Evolutionary conservation across 495 filamentous ascomycete species (phyloP), one percentile per base, ranked within the genome.

Genomic region (Polyplosphaeria fusca): DNA sequence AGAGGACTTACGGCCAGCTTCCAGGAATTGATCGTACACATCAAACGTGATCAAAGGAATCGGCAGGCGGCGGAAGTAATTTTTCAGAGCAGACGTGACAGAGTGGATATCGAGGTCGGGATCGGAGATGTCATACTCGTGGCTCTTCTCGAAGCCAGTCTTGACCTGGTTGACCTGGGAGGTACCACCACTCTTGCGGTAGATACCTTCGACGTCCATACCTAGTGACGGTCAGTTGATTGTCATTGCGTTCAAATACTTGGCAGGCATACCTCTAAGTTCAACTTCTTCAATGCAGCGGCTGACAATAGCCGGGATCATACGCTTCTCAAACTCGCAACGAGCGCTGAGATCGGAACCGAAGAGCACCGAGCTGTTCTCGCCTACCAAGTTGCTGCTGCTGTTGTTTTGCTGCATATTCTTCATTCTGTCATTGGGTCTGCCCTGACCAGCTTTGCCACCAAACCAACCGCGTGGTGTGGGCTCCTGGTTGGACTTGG

Each of bases 221-320:
- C 93, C 93, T 83, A 51, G n/a, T 52, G 30, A 18, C 12, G n/a
- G 30, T 7, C n/a, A 9, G n/a, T 7, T n/a, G n/a, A 9, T 9
- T 43, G 52, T 54, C 26, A 61, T 3, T 26, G 3, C 22, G 24
- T 38, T 16, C 11, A 37, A 4, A 19, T 5, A 3, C n/a, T 22
- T 5, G 47, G 25, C 16, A 18, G 11, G 64, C 76, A 49, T 69
- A 82, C 82, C 82, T 71, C 94, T 86, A 20, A 93, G 71, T 71
- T 97, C 93, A 49, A 99, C 94, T 74, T 99, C 93, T 67, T 96
- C 88, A 64, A 99, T 95, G 73, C 94, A 99, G 45, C 91, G 87
- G 50, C 85, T 89, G 35, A 99, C 85, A 43, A 99, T 86, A 66
- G 82, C 82, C 20, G 94, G 94, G 55, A 99, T 93, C 51, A 89